Base-by-base conservation (phyloP, 148 eudicot genomes). In the Nepenthes gracilis region DNA sequence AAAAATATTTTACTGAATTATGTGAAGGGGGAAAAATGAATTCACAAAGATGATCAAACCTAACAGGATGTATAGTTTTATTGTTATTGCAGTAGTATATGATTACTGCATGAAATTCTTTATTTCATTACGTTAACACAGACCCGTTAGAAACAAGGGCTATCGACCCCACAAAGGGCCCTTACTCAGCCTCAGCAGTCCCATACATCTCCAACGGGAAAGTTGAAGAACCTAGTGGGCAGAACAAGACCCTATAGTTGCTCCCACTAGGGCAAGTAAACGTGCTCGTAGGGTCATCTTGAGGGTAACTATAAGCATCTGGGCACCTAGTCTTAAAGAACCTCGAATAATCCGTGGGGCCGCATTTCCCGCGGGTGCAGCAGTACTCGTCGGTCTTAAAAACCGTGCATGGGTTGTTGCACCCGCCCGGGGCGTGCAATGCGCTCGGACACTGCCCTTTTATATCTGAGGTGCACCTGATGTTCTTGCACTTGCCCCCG, bases 341-440 rank as follows among this genome's bases (percentile, higher is more conserved):
- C 47, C 67, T 47, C 0, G 80, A 76, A 34, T 32, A 61, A 2
- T 6, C 36, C 4, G 72, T 69, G 0, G 74, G 70, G 8, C 67
- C 64, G 54, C 80, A 77, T 0, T 66, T 36, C 32, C 77, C 80
- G 0, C 65, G 15, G 12, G 60, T 63, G 33, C 75, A 75, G 54
- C 75, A 70, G 32, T 66, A 70, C 52, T 68, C 47, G 6, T 35
- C 60, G 35, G 52, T 57, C 0, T 35, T 35, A n/a, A 50, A 74
- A 1, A 60, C 75, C 1, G 80, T 72, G 36, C 78, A 80, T 1
- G 80, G 74, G 55, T 80, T 80, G 12, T 77, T 68, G 33, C 81
- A 80, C 38, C 77, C 85, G 5, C 81, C 79, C 0, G 61, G 54
- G 1, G 71, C 67, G 68, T 36, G 48, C 1, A 76, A 60, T 48